A percentile compares a stretch with the other conserved stretches of the same genome.
Evolutionary conservation across 2,329 filamentous ascomycete species (phyloP).

Genomic region (Fusarium anthophilum): DNA sequence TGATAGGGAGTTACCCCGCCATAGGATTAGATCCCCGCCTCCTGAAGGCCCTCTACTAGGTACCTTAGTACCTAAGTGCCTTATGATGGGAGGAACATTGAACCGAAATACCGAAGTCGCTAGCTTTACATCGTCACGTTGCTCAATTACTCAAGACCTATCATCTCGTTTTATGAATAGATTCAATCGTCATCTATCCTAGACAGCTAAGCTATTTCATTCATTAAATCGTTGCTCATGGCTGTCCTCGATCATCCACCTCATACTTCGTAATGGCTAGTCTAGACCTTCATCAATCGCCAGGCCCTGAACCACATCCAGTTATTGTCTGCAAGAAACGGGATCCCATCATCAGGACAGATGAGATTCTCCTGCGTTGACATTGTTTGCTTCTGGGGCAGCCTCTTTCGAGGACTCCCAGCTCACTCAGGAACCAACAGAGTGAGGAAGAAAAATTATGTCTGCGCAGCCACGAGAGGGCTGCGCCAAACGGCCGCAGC

Average conservation of each 20-base stretch:
- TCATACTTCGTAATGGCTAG: constrained; percentile 47
- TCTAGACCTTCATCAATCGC: constrained; percentile 42
- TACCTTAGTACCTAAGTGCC: neutral
- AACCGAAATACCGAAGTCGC: neutral
- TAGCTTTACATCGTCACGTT: neutral
- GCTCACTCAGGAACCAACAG: constrained; percentile 46
- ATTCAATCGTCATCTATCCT: constrained; percentile 64
- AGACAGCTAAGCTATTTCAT: constrained; percentile 33
- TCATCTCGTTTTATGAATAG: constrained; percentile 51
- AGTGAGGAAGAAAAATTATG: constrained; percentile 39
- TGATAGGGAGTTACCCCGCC: constrained; percentile 30
- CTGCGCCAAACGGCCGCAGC: constrained; percentile 59
- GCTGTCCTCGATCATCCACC: constrained; percentile 38
- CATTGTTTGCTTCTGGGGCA: constrained; percentile 24
- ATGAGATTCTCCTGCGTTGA: constrained; percentile 39
- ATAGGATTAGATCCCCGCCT: constrained; percentile 17
- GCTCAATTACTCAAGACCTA: neutral
- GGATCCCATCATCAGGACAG: constrained; percentile 33
- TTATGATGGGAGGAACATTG: neutral
- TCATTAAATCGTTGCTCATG: constrained; percentile 34
- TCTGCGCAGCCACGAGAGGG: constrained; percentile 42
- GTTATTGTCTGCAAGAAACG: constrained; percentile 36
- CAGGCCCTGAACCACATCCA: constrained; percentile 46
- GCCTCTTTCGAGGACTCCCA: constrained; percentile 24
- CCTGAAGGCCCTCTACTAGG: neutral